These are phyloP conservation scores for Rhizopus arrhizus DNA, from an alignment of 371 early-diverging fungal genomes.

Conservation along the genomic window DNA sequence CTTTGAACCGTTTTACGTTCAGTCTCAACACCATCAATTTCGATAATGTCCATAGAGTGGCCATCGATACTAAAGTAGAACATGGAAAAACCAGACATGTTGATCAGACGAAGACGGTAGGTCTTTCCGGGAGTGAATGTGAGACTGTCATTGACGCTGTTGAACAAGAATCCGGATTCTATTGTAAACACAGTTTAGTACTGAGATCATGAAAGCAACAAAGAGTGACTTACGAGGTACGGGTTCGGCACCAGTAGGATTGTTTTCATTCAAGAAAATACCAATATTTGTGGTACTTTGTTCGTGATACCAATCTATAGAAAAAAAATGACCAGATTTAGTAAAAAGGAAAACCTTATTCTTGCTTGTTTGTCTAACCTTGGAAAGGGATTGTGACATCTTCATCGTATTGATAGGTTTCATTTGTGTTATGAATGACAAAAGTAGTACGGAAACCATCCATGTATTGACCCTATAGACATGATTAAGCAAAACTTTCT, in stretches of 20 bases:
- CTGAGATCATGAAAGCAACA: constrained; percentile 1
- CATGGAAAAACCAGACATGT: constrained; percentile 74
- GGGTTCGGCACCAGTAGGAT: constrained; percentile 71
- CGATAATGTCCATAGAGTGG: constrained; percentile 78
- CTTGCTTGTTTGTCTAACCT: constrained; percentile 34
- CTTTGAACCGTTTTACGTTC: constrained; percentile 57
- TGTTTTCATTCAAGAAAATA: constrained; percentile 56
- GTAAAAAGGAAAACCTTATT: not conserved
- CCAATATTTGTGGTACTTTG: constrained; percentile 47
- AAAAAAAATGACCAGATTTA: constrained; percentile 13
- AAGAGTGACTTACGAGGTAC: constrained; percentile 43
- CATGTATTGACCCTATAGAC: constrained; percentile 67
- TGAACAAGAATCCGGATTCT: constrained; percentile 59
- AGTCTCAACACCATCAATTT: constrained; percentile 77
- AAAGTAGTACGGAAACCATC: constrained; percentile 82
- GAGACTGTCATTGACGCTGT: constrained; percentile 47
- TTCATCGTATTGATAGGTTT: constrained; percentile 70
- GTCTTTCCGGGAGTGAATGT: constrained; percentile 73
- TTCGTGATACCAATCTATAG: constrained; percentile 68
- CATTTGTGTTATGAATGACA: constrained; percentile 64
- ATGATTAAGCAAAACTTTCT: not conserved
- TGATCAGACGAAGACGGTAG: constrained; percentile 83
- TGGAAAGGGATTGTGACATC: constrained; percentile 65
- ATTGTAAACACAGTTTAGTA: not conserved
- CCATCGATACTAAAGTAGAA: constrained; percentile 79